Evolutionary conservation across 768 basidiomycete species (phyloP), one percentile per base, ranked within the genome.

Genomic region (Naganishia vaughanmartiniae): DNA sequence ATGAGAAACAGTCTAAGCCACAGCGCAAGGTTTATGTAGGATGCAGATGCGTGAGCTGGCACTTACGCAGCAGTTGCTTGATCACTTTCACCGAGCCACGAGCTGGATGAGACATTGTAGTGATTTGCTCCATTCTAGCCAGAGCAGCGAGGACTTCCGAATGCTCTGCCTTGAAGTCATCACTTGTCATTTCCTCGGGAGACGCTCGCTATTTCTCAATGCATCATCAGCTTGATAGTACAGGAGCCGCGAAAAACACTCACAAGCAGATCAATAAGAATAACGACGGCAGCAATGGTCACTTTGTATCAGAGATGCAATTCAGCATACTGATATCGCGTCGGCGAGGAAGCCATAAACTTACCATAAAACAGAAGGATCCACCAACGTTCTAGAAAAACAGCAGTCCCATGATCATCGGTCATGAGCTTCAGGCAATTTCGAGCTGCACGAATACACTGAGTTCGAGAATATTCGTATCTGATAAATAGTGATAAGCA

Each of bases 341-440:
- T 26, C 34, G 45, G 48, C 7, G 12, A 42, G 28, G n/a, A 6
- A 15, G 34, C 17, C n/a, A 42, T 46, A 12, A 5, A 4, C 78
- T 48, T 45, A 79, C 78, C 78, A 71, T 80, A 78, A 58, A 80
- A 80, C 7, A 80, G 72, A 0, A 78, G 79, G 28, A 80, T 75
- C 78, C 80, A 81, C 81, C 81, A 82, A 70, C 78, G 76, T 66
- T 82, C 80, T 55, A 82, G 65, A 70, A 82, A 81, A 0, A 75
- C 65, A 33, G 80, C 79, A 15, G 75, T 76, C 3, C 77, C 78
- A 33, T 76, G 69, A 26, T 75, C 73, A 54, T 77, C 77, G n/a
- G 70, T 66, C 79, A 82, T 79, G 70, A 82, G 72, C 67, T 77
- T 73, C 69, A 82, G 55, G 53, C 75, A 78, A 33, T 79, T 79